Conservation (phyloP, 345 rosid genomes). For the Arabis alpina region DNA sequence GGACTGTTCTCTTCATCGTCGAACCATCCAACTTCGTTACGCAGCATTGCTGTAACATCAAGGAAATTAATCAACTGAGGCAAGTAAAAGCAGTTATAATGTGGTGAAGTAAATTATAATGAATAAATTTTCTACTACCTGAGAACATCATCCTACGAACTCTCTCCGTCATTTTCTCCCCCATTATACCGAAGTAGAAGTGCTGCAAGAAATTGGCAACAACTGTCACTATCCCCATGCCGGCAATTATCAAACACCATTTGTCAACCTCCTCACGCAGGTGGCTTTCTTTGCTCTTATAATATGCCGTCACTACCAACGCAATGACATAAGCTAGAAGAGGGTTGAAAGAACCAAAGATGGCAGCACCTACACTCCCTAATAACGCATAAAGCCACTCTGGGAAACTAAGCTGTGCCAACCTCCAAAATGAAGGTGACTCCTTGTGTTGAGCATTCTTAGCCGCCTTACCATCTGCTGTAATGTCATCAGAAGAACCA, state of each 20-base stretch:
- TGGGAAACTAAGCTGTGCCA: slow-evolving; percentile 91
- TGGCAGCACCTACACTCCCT: slow-evolving; percentile 98
- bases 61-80: slow-evolving; percentile 27
- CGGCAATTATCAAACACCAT: slow-evolving; percentile 97
- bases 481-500: slow-evolving; percentile 74
- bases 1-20: slow-evolving; percentile 97
- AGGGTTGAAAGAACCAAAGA: slow-evolving; percentile 98
- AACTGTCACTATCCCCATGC: slow-evolving; percentile 98
- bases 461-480: slow-evolving; percentile 52
- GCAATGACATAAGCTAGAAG: slow-evolving; percentile 95
- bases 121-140: slow-evolving; percentile 54
- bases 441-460: slow-evolving; percentile 59
- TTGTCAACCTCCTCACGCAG: slow-evolving; percentile 76
- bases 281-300: slow-evolving; percentile 50
- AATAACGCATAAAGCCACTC: slow-evolving; percentile 98
- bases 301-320: slow-evolving; percentile 80
- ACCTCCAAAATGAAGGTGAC: slow-evolving; percentile 88
- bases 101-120: not conserved
- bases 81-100: slow-evolving; percentile 26
- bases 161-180: slow-evolving; percentile 98
- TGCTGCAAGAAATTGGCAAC: slow-evolving; percentile 98
- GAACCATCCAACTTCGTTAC: slow-evolving; percentile 99
- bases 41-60: slow-evolving; percentile 86
- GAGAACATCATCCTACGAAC: slow-evolving; percentile 99
- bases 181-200: slow-evolving; percentile 99